Evolutionary conservation across 2,329 filamentous ascomycete genomes (phyloP).

Genomic region (Aspergillus bombycis): DNA sequence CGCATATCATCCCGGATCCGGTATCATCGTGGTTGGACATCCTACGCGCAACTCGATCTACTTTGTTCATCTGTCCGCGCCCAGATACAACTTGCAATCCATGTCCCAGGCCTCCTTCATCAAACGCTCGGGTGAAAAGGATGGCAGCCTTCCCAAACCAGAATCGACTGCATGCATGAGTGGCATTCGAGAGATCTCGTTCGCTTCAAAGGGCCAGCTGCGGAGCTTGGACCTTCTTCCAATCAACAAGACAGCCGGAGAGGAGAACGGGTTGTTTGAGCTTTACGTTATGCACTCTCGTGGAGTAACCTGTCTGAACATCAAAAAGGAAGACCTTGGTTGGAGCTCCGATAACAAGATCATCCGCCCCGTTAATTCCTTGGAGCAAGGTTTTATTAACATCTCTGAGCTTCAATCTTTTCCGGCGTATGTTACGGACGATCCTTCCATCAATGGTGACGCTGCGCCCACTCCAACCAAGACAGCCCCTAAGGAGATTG

Average conservation of each 20-base stretch:
- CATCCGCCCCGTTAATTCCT: slow-evolving; percentile 74
- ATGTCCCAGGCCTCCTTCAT: slow-evolving; percentile 90
- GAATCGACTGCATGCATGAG: slow-evolving; percentile 97
- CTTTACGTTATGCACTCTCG: slow-evolving; percentile 97
- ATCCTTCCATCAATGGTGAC: slow-evolving; percentile 52
- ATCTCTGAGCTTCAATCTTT: slow-evolving; percentile 68
- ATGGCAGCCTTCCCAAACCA: slow-evolving; percentile 74
- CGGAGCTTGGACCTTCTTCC: slow-evolving; percentile 88
- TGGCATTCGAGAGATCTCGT: slow-evolving; percentile 92
- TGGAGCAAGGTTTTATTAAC: slow-evolving; percentile 72
- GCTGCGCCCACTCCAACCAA: slow-evolving; percentile 37
- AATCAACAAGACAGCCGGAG: slow-evolving; percentile 55
- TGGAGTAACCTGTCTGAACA: slow-evolving; percentile 85
- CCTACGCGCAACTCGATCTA: slow-evolving; percentile 97
- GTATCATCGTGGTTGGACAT: slow-evolving; percentile 93
- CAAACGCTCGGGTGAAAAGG: slow-evolving; percentile 72
- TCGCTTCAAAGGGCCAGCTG: slow-evolving; percentile 81
- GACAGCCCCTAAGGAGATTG: slow-evolving; percentile 44
- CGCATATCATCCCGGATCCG: slow-evolving; percentile 86
- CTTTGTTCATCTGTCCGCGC: slow-evolving; percentile 92
- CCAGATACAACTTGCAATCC: slow-evolving; percentile 79
- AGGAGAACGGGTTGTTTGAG: slow-evolving; percentile 82
- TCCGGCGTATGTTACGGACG: slow-evolving; percentile 44
- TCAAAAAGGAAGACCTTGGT: slow-evolving; percentile 87
- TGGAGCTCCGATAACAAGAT: slow-evolving; percentile 93